Base-by-base conservation (phyloP, 768 basidiomycete genomes). In the Gelatoporia subvermispora region DNA sequence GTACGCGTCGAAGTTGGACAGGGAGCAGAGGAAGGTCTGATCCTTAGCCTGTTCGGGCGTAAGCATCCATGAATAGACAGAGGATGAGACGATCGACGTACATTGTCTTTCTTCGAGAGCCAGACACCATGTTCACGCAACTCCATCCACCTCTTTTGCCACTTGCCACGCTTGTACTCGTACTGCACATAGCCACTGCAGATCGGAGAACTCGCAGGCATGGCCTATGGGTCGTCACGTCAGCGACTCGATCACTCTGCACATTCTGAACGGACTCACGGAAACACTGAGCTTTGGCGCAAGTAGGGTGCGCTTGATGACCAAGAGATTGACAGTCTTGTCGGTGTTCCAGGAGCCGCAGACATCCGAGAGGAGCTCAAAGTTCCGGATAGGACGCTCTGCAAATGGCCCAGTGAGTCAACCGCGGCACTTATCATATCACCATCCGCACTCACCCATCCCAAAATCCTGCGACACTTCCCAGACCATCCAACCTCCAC, bases 341-440 rank as follows among this genome's bases (percentile, higher is more conserved):
- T 88, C 82, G 61, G 82, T 83, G 65, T 93, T 85, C 94, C 95
- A 99, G 3, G 91, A 87, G 17, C 82, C 79, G 53, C 85, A 79
- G 24, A 97, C 77, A 49, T 90, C 86, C 7, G 77, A 68, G 1
- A 96, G 63, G n/a, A 84, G 68, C 63, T 99, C 95, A 59, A 84
- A 99, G 63, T 82, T 82, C 47, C 96, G 73, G 31, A 98, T 73
- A 15, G 93, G 93, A 1, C 95, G 85, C 66, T 99, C 95, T 93
- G 60, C 13, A 56, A 13, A 2, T 15, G 39, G 43, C 20, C 13
- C 43, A 8, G 42, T 23, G 17, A 56, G 51, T 25, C 40, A 24
- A 3, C 31, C 17, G n/a, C 3, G 20, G 17, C 11, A 5, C 23
- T n/a, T 9, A 18, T 16, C 11, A 18, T 36, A 18, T 4, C 10